Percentiles rank a stretch among this genome's conserved stretches.
phyloP scores from a whole-genome alignment of 2,329 filamentous ascomycete genomes.

The Cladophialophora psammophila region DNA sequence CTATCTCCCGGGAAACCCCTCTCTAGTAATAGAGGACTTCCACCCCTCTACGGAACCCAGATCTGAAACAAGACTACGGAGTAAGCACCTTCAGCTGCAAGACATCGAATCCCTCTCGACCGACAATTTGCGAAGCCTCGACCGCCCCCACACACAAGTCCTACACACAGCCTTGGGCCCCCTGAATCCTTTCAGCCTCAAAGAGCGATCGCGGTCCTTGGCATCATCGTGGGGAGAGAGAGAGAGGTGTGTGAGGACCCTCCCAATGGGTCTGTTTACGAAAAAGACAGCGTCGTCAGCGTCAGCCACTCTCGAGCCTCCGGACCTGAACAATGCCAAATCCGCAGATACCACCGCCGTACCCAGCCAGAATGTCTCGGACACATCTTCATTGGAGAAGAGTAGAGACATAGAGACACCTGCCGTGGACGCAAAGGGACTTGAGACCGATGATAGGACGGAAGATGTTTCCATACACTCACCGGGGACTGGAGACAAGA shows the following conservation, averaged over 20 bases:
- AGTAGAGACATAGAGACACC: slow-evolving; percentile 13
- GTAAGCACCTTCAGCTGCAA: slow-evolving; percentile 14
- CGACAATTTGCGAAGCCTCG: slow-evolving; percentile 6
- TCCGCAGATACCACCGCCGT: slow-evolving; percentile 34
- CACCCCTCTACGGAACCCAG: not conserved
- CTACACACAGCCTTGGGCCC: not conserved
- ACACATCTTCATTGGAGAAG: slow-evolving; percentile 34
- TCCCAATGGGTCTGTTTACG: slow-evolving; percentile 30
- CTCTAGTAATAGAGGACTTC: not conserved
- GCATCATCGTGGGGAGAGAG: not conserved
- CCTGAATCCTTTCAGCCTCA: slow-evolving; percentile 4
- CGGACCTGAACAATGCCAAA: slow-evolving; percentile 23
- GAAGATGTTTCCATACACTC: slow-evolving; percentile 2
- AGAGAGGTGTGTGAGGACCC: too few relatives aligned
- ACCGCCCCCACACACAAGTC: slow-evolving; percentile 2
- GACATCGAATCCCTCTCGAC: slow-evolving; percentile 8
- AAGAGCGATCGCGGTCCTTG: not conserved
- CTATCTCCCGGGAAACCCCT: not conserved
- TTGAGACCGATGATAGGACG: slow-evolving; percentile 1
- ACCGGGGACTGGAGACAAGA: not conserved
- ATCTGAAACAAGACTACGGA: not conserved
- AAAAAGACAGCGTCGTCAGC: slow-evolving; percentile 24
- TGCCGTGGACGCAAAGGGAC: slow-evolving; percentile 13
- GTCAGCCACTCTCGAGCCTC: slow-evolving; percentile 1
- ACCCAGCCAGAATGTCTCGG: slow-evolving; percentile 37